phyloP scores from a whole-genome alignment of 116 monocot species.

The Phalaenopsis hybrid region DNA sequence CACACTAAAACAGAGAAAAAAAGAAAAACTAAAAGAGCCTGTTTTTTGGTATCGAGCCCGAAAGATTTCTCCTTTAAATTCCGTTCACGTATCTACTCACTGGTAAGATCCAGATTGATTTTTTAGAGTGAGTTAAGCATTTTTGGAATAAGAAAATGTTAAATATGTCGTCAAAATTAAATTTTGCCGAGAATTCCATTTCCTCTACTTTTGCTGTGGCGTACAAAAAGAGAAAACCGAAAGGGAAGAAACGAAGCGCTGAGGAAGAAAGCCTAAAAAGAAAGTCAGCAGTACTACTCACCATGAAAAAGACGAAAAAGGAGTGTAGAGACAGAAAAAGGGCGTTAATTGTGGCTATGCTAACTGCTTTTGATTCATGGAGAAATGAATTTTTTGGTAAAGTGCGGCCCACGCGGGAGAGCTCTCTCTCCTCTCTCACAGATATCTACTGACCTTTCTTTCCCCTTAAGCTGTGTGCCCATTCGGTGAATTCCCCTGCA shows the following conservation, averaged over 20 bases:
- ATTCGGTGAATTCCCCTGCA: neutral
- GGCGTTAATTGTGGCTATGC: neutral
- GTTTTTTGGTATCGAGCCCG: no score
- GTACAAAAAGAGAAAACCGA: neutral
- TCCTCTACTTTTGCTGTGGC: neutral
- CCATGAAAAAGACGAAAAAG: neutral
- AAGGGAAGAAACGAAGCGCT: neutral
- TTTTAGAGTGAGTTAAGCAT: neutral
- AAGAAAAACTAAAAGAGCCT: no score
- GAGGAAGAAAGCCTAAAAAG: neutral
- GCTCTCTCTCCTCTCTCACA: neutral
- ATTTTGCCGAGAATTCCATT: neutral
- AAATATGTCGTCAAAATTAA: no score
- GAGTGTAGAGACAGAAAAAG: neutral
- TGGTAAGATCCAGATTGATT: neutral
- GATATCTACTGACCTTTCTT: neutral
- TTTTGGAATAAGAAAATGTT: neutral
- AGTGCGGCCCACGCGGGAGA: conserved; percentile 3
- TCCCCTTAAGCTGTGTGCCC: neutral
- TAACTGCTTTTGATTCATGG: neutral
- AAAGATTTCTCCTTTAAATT: no score
- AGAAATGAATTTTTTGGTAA: conserved; percentile 3
- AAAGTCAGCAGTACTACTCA: neutral
- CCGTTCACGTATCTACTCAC: no score
- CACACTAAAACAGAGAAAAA: no score